These are phyloP conservation scores for Aspergillus leporis DNA, from an alignment of 495 filamentous ascomycete species.

Conservation along the genomic window DNA sequence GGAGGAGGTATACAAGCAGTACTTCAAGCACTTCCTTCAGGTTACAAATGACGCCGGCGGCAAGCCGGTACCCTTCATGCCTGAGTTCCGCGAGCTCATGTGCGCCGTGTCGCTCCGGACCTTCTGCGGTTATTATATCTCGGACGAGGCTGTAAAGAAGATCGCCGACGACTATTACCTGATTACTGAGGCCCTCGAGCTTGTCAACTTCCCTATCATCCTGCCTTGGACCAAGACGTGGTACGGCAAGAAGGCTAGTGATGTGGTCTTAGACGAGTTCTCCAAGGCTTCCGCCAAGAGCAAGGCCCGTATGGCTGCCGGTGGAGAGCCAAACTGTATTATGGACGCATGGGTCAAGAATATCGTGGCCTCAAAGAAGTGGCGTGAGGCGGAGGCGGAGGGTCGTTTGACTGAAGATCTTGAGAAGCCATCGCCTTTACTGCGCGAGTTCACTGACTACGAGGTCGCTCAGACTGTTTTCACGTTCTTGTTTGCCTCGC, in stretches of 20 bases:
- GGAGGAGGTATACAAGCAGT: slow-evolving; percentile 87
- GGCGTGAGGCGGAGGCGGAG: slow-evolving; percentile 71
- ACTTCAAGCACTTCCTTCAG: slow-evolving; percentile 76
- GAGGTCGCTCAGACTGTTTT: slow-evolving; percentile 95
- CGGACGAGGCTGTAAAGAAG: slow-evolving; percentile 85
- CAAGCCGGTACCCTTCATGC: slow-evolving; percentile 84
- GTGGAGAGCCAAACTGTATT: slow-evolving; percentile 84
- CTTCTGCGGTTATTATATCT: slow-evolving; percentile 94
- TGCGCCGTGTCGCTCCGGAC: slow-evolving; percentile 92
- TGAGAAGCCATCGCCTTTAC: slow-evolving; percentile 76
- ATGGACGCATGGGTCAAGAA: slow-evolving; percentile 90
- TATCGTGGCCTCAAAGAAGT: slow-evolving; percentile 80
- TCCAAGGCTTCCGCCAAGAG: slow-evolving; percentile 88
- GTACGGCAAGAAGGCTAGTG: slow-evolving; percentile 95
- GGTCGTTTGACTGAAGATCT: slow-evolving; percentile 52
- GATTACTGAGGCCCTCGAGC: slow-evolving; percentile 94
- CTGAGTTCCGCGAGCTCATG: slow-evolving; percentile 91
- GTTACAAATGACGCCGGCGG: slow-evolving; percentile 65
- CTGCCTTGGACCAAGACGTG: slow-evolving; percentile 93
- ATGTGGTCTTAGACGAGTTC: slow-evolving; percentile 90
- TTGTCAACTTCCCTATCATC: slow-evolving; percentile 99
- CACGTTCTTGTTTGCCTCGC: slow-evolving; percentile 96
- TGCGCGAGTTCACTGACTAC: slow-evolving; percentile 85
- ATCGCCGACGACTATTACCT: slow-evolving; percentile 96
- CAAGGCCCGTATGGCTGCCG: slow-evolving; percentile 88